phyloP scores from a whole-genome alignment of 2,329 filamentous ascomycete genomes.

The Arthrobotrys megalospora region DNA sequence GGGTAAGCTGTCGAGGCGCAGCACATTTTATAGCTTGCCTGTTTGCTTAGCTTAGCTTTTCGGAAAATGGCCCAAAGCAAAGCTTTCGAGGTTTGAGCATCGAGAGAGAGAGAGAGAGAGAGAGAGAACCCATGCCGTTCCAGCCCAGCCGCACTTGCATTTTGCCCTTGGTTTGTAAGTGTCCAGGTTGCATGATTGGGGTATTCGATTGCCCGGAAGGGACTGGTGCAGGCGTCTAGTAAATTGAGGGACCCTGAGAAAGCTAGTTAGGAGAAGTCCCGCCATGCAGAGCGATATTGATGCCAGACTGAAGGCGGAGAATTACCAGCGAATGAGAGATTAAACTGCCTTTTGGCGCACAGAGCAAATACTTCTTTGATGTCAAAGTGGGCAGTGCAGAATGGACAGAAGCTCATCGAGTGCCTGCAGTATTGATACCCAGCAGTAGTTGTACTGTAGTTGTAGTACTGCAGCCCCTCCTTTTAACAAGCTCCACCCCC shows the following conservation, averaged over 20 bases:
- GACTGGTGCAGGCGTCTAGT: constrained; percentile 33
- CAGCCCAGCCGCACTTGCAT: constrained; percentile 50
- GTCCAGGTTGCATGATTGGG: constrained; percentile 9
- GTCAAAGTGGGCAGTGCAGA: constrained; percentile 35
- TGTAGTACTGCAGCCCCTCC: constrained; percentile 26
- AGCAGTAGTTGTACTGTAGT: too few species aligned
- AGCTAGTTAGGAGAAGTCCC: neutral
- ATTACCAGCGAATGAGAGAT: constrained; percentile 35
- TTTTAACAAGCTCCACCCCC: constrained; percentile 9
- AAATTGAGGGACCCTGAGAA: constrained; percentile 14
- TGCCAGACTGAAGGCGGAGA: constrained; percentile 25
- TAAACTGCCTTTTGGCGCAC: constrained; percentile 21
- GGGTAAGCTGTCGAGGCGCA: constrained; percentile 59
- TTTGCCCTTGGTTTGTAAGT: constrained; percentile 23
- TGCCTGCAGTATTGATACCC: constrained; percentile 2
- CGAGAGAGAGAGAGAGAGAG: too few species aligned
- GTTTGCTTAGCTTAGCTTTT: neutral
- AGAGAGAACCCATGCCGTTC: neutral
- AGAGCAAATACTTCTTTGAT: neutral
- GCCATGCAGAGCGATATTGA: constrained; percentile 17
- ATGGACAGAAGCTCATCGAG: constrained; percentile 30
- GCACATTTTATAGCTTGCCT: constrained; percentile 11
- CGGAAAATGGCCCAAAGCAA: neutral
- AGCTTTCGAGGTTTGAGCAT: neutral
- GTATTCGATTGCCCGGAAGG: constrained; percentile 25